These are phyloP conservation scores for Hordeum pubiflorum DNA, from an alignment of 202 grass and related monocot species.

Conservation along the genomic window DNA sequence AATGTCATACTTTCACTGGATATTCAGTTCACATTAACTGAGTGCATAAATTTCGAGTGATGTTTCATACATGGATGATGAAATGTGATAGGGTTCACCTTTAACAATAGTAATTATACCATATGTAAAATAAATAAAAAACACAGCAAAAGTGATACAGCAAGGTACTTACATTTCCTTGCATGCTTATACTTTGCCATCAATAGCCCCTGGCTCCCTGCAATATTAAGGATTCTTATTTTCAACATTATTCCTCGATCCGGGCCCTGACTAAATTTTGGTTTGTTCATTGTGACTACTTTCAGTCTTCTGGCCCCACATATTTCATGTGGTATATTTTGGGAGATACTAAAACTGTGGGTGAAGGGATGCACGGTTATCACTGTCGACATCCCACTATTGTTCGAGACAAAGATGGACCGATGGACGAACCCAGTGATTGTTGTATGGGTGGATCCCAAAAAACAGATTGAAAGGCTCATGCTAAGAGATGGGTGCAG, in stretches of 20 bases:
- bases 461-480: constrained; percentile 58
- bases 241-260: neutral
- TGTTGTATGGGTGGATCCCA: constrained; percentile 68
- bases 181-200: neutral
- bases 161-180: neutral
- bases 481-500: constrained; percentile 60
- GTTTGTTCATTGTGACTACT: neutral
- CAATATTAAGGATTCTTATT: neutral
- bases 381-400: constrained; percentile 60
- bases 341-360: constrained; percentile 77
- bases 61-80: neutral
- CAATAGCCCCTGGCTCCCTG: neutral
- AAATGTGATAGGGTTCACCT: neutral
- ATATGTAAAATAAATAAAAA: neutral
- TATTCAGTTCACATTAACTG: neutral
- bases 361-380: constrained; percentile 65
- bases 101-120: neutral
- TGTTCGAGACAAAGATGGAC: constrained; percentile 87
- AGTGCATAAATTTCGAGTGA: neutral
- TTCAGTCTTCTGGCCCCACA: constrained; percentile 64
- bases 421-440: constrained; percentile 50
- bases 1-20: neutral
- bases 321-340: constrained; percentile 64
- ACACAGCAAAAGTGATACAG: neutral
- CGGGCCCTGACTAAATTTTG: neutral